phyloP scores from a whole-genome alignment of 2,329 filamentous ascomycete genomes.

The Tolypocladium album region DNA sequence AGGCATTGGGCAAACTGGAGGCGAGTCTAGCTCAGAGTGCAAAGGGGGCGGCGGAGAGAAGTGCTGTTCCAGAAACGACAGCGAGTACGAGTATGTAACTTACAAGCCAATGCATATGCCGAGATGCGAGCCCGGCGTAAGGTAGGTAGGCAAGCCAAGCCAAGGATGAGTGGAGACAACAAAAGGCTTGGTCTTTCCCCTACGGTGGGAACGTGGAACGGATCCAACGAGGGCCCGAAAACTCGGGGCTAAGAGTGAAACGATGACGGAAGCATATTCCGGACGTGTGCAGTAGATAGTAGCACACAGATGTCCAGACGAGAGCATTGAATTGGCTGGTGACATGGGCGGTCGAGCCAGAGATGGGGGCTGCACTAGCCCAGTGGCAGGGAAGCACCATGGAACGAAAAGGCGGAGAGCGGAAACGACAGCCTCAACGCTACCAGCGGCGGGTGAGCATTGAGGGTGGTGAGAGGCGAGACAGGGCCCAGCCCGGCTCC shows the following conservation, averaged over 20 bases:
- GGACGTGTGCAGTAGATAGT: background rate
- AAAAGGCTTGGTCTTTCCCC: background rate
- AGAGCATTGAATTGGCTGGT: constrained; percentile 9
- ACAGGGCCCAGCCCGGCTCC: background rate
- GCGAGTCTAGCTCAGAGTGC: background rate
- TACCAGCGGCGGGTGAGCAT: background rate
- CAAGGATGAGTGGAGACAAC: background rate
- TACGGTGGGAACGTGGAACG: constrained; percentile 10
- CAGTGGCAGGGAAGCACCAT: constrained; percentile 11
- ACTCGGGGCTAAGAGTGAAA: constrained; percentile 6
- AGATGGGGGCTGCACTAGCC: constrained; percentile 19
- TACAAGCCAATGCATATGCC: constrained; percentile 25
- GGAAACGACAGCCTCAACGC: constrained; percentile 1
- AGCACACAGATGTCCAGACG: constrained; percentile 6
- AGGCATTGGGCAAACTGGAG: constrained; percentile 3
- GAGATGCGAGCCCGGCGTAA: constrained; percentile 13
- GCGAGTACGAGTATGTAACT: background rate
- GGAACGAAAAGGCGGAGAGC: constrained; percentile 2
- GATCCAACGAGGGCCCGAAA: constrained; percentile 14
- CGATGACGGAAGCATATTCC: constrained; percentile 2
- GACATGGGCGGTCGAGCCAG: constrained; percentile 12
- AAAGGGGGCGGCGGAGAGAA: background rate
- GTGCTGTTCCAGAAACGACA: background rate
- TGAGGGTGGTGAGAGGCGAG: background rate
- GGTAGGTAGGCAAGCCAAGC: background rate